These are phyloP conservation scores for Coniosporium tulheliwenetii DNA, from an alignment of 2,329 filamentous ascomycete species.

Conservation along the genomic window DNA sequence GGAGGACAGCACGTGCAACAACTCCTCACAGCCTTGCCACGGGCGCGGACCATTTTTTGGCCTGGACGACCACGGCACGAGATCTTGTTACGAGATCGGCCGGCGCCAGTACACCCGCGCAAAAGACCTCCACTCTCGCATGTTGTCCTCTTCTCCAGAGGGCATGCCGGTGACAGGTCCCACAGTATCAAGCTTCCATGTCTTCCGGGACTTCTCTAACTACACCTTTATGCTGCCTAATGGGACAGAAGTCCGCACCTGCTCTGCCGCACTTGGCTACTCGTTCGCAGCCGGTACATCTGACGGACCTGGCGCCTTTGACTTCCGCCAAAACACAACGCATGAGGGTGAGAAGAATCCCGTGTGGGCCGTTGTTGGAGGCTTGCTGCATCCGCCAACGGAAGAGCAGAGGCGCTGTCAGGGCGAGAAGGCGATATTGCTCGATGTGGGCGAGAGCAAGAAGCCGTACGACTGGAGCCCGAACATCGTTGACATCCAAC, in stretches of 20 bases:
- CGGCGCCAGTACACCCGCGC: constrained; percentile 53
- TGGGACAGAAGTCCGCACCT: constrained; percentile 55
- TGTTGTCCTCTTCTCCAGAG: constrained; percentile 17
- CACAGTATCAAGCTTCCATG: constrained; percentile 68
- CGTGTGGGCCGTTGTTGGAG: constrained; percentile 64
- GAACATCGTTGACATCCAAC: constrained; percentile 81
- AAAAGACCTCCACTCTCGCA: constrained; percentile 39
- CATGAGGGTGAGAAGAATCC: constrained; percentile 60
- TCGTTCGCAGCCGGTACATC: constrained; percentile 88
- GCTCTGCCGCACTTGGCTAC: constrained; percentile 76
- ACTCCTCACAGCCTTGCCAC: constrained; percentile 55
- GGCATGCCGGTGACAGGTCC: constrained; percentile 42
- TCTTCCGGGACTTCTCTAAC: constrained; percentile 66
- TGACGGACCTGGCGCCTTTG: constrained; percentile 79
- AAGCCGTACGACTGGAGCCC: constrained; percentile 76
- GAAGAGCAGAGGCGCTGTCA: constrained; percentile 62
- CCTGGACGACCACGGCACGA: constrained; percentile 46
- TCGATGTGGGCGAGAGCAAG: constrained; percentile 73
- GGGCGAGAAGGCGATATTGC: constrained; percentile 63
- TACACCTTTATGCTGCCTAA: constrained; percentile 62
- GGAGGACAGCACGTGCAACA: constrained; percentile 73
- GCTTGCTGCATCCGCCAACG: constrained; percentile 54
- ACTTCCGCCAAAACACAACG: constrained; percentile 80
- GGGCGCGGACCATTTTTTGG: constrained; percentile 56
- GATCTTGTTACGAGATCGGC: constrained; percentile 63